These are phyloP conservation scores for Ascochyta rabiei DNA, from an alignment of 2,329 filamentous ascomycete species.

Conservation along the genomic window DNA sequence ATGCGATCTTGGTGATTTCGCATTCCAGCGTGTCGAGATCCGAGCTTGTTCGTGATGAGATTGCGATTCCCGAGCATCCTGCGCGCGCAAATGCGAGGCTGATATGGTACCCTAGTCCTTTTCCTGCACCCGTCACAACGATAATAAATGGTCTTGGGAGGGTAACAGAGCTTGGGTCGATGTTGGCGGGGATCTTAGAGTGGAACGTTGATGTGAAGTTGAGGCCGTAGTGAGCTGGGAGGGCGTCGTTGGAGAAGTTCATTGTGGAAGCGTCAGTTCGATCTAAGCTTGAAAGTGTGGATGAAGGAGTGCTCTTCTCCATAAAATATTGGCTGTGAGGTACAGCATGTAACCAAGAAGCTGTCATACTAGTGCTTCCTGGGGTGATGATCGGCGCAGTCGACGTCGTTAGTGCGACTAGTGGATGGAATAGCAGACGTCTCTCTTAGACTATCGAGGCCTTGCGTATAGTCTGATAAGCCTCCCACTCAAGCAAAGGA, in stretches of 20 bases:
- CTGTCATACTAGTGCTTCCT: neutral
- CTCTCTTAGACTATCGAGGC: too few relatives aligned
- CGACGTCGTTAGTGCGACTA: constrained; percentile 9
- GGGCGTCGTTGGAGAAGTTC: constrained; percentile 2
- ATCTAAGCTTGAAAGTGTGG: too few relatives aligned
- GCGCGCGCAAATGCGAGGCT: constrained; percentile 61
- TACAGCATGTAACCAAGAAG: neutral
- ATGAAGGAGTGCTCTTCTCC: too few relatives aligned
- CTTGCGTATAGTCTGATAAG: too few relatives aligned
- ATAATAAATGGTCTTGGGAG: constrained; percentile 37
- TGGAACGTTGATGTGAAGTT: constrained; percentile 37
- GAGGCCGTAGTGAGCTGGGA: constrained; percentile 15
- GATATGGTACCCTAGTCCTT: constrained; percentile 60
- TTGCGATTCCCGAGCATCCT: constrained; percentile 58
- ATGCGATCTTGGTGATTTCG: constrained; percentile 15
- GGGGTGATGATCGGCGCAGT: neutral
- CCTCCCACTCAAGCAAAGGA: too few relatives aligned
- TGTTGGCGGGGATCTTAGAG: constrained; percentile 59
- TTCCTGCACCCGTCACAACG: constrained; percentile 62
- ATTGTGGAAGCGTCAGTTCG: neutral
- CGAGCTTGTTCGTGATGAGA: constrained; percentile 43
- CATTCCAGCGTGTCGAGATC: constrained; percentile 21
- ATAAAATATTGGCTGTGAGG: neutral
- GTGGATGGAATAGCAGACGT: neutral
- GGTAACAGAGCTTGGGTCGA: constrained; percentile 48